phyloP scores from a whole-genome alignment of 331 rosid genomes.

The Phaseolus coccineus region DNA sequence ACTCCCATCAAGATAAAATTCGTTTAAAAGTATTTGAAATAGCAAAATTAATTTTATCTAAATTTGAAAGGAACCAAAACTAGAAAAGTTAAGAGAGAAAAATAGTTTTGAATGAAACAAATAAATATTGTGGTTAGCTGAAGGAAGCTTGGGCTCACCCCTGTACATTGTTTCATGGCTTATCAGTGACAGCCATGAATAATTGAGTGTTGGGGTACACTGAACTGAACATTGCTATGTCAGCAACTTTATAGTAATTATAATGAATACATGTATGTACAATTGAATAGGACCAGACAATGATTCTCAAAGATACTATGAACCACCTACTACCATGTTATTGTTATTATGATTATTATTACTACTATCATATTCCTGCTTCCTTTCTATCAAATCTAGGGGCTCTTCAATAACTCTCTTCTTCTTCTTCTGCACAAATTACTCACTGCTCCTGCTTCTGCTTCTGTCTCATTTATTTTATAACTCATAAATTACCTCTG shows the following conservation, averaged over 20 bases:
- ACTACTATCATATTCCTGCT: background rate
- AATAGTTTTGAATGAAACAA: too few species aligned
- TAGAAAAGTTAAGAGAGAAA: too few species aligned
- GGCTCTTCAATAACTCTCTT: background rate
- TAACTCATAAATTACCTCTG: background rate
- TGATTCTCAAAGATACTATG: background rate
- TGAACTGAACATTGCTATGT: background rate
- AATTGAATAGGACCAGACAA: slow-evolving; percentile 12
- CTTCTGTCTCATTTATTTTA: background rate
- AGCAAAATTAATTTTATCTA: too few species aligned
- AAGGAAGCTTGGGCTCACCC: too few species aligned
- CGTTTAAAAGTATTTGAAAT: too few species aligned
- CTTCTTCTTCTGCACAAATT: background rate
- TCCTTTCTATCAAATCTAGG: slow-evolving; percentile 1
- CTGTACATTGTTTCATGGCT: background rate
- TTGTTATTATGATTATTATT: too few species aligned
- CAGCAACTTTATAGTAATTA: background rate
- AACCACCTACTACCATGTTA: background rate
- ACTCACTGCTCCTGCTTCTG: background rate
- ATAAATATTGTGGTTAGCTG: too few species aligned
- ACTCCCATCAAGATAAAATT: too few species aligned
- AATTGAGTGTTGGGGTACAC: background rate
- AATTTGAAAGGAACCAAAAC: too few species aligned
- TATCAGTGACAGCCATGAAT: background rate
- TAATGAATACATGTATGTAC: background rate